Evolutionary conservation across 2,329 filamentous ascomycete species (phyloP).

Genomic region (Cyclaneusma minus): DNA sequence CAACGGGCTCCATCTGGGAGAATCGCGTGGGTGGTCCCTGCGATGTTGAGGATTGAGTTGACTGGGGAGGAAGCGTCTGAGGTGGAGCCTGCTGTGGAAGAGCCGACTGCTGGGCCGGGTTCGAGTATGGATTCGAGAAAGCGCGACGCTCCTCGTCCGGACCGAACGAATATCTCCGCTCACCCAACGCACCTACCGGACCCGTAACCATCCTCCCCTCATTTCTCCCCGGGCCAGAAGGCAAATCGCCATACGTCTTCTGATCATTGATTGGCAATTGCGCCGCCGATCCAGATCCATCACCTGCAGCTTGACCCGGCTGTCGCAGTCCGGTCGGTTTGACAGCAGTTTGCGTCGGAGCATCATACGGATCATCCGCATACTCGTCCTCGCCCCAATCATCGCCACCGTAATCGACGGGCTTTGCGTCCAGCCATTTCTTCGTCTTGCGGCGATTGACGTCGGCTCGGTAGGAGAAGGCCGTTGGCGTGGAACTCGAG

Average conservation of each 20-base stretch:
- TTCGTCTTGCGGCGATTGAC: conserved; percentile 80
- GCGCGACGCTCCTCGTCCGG: conserved; percentile 33
- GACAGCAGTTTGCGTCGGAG: conserved; percentile 23
- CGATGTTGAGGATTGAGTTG: too few relatives aligned
- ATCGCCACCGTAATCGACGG: conserved; percentile 77
- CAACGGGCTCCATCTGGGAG: conserved; percentile 13
- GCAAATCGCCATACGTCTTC: conserved; percentile 17
- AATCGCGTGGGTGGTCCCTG: conserved; percentile 15
- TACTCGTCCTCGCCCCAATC: conserved; percentile 73
- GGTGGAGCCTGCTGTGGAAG: conserved; percentile 5
- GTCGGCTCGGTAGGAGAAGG: conserved; percentile 54
- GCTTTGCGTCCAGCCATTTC: conserved; percentile 88
- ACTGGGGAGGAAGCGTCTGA: conserved; percentile 2
- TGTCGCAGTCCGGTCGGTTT: conserved; percentile 27
- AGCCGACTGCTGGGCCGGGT: conserved; percentile 5
- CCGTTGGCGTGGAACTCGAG: conserved; percentile 9
- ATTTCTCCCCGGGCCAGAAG: conserved; percentile 9
- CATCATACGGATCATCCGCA: conserved; percentile 37
- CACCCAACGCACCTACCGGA: conserved; percentile 6
- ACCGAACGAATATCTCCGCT: conserved; percentile 33
- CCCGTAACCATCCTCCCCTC: conserved; percentile 3
- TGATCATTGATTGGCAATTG: conserved; percentile 6
- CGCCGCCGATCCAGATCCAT: background rate
- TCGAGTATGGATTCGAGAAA: conserved; percentile 24
- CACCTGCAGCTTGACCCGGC: conserved; percentile 17